Conservation (phyloP, 768 basidiomycete species). For the Termitomyces heimii region DNA sequence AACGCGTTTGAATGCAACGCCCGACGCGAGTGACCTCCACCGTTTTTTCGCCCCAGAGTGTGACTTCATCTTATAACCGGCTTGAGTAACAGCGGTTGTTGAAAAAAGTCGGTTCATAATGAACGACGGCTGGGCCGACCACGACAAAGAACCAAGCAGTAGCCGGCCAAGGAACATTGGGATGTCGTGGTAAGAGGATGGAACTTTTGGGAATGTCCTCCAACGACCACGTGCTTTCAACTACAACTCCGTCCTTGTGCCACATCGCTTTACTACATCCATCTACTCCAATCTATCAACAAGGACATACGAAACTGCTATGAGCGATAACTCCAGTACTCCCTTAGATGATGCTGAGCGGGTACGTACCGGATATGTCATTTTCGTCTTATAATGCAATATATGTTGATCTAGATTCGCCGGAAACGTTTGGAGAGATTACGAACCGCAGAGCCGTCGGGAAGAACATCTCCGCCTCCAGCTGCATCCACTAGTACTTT, state of each 20-base stretch:
- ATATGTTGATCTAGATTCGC: constrained; percentile 60
- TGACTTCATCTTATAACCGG: constrained; percentile 74
- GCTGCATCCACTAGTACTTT: constrained; percentile 26
- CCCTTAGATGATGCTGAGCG: constrained; percentile 80
- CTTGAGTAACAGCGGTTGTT: constrained; percentile 45
- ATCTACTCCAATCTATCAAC: constrained; percentile 4
- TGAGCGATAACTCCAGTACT: constrained; percentile 37
- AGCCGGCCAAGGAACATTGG: constrained; percentile 11
- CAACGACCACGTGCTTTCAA: constrained; percentile 12
- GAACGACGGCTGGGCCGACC: constrained; percentile 11
- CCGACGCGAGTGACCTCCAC: constrained; percentile 66
- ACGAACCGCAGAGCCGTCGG: constrained; percentile 34
- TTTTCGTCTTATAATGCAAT: not conserved
- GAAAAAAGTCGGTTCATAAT: constrained; percentile 45
- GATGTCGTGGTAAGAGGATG: not conserved
- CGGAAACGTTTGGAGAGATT: constrained; percentile 88
- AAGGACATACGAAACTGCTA: constrained; percentile 11
- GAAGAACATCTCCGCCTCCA: constrained; percentile 32
- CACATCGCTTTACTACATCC: not conserved
- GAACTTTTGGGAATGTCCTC: not conserved
- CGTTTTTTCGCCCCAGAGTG: constrained; percentile 81
- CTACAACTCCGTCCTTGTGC: not conserved
- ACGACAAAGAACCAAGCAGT: constrained; percentile 3
- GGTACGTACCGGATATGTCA: constrained; percentile 32
- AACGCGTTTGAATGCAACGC: constrained; percentile 69